phyloP scores from a whole-genome alignment of 2,329 filamentous ascomycete genomes.

The Calonectria hawksworthii region DNA sequence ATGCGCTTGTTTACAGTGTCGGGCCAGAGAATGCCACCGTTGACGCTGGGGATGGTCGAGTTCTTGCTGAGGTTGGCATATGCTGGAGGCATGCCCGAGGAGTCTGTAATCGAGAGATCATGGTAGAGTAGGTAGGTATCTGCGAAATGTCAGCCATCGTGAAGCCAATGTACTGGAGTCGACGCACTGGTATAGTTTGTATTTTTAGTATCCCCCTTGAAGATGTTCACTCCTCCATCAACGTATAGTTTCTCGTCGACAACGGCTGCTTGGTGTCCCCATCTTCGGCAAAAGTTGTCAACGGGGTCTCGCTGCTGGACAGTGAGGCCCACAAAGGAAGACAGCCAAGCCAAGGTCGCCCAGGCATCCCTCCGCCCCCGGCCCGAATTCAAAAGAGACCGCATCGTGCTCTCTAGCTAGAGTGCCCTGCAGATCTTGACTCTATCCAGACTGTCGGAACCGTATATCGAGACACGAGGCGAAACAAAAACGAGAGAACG shows the following conservation, averaged over 20 bases:
- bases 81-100: constrained; percentile 64
- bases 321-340: constrained; percentile 33
- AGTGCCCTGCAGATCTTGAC: constrained; percentile 5
- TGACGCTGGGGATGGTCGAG: constrained; percentile 63
- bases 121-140: constrained; percentile 63
- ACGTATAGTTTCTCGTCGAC: constrained; percentile 73
- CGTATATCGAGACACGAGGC: not conserved
- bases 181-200: constrained; percentile 70
- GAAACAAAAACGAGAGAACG: not conserved
- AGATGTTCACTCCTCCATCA: constrained; percentile 72
- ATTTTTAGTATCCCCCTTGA: constrained; percentile 62
- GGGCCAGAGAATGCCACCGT: constrained; percentile 67
- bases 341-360: constrained; percentile 36
- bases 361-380: constrained; percentile 28
- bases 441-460: not conserved
- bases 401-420: constrained; percentile 39
- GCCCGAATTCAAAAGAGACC: constrained; percentile 29
- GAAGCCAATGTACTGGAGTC: not conserved
- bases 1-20: constrained; percentile 74
- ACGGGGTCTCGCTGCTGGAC: constrained; percentile 64
- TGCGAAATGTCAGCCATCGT: not conserved
- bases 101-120: constrained; percentile 63
- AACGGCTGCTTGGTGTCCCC: constrained; percentile 72
- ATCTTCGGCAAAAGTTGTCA: constrained; percentile 66
- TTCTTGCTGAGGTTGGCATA: constrained; percentile 72